Evolutionary conservation across 129 eudicot species (phyloP).

Genomic region (Deinandra increscens): DNA sequence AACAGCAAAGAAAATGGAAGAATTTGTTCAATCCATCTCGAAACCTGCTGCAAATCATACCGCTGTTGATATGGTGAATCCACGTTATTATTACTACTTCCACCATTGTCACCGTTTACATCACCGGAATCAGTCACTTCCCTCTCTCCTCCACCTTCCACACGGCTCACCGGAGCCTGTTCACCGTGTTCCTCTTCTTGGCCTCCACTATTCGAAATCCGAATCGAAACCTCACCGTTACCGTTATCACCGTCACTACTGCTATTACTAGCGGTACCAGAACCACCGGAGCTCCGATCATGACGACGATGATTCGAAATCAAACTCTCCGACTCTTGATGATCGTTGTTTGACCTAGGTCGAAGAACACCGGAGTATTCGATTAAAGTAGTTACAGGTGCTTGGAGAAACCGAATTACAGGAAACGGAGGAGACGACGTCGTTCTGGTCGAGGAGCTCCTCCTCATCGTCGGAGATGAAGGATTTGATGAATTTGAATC

Average conservation of each 20-base stretch:
- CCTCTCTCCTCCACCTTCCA: constrained; percentile 27
- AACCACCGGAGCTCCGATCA: constrained; percentile 13
- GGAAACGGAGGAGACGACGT: constrained; percentile 35
- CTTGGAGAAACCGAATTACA: constrained; percentile 53
- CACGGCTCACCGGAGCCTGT: constrained; percentile 19
- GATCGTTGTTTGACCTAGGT: constrained; percentile 34
- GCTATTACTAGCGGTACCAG: constrained; percentile 19
- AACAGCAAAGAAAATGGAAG: constrained; percentile 73
- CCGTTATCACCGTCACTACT: constrained; percentile 25
- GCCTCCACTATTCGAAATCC: constrained; percentile 52
- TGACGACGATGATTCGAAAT: constrained; percentile 16
- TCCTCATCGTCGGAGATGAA: constrained; percentile 22
- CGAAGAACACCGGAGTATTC: constrained; percentile 53
- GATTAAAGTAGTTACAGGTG: constrained; percentile 58
- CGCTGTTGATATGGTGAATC: constrained; percentile 47
- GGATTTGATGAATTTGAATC: constrained; percentile 25
- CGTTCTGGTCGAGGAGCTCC: constrained; percentile 32
- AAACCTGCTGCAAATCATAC: constrained; percentile 61
- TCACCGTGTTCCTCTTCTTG: constrained; percentile 34
- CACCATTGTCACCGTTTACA: constrained; percentile 21
- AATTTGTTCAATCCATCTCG: constrained; percentile 72
- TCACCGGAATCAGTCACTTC: constrained; percentile 28
- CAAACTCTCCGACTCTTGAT: constrained; percentile 41
- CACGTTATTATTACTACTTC: constrained; percentile 27
- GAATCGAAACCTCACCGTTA: constrained; percentile 66